phyloP scores from a whole-genome alignment of 2,329 filamentous ascomycete genomes.

The Colletotrichum sojae region DNA sequence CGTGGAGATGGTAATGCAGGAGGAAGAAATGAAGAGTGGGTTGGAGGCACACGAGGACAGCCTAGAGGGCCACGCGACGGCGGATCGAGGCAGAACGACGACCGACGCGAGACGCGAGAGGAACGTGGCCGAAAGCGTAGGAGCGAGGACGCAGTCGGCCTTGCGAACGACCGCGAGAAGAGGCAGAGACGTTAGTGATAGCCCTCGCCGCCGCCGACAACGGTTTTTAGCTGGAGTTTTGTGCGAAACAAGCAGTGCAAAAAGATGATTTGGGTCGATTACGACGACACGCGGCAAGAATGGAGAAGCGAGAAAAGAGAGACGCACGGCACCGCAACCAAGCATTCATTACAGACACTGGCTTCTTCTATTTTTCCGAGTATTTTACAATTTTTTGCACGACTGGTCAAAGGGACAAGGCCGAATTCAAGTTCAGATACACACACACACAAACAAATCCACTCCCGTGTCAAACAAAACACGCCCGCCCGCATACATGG shows the following conservation, averaged over 20 bases:
- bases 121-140: constrained; percentile 59
- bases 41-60: constrained; percentile 34
- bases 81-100: constrained; percentile 46
- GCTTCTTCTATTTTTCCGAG: constrained; percentile 19
- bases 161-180: constrained; percentile 66
- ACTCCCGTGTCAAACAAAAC: constrained; percentile 31
- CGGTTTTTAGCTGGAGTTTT: constrained; percentile 18
- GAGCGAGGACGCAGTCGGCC: constrained; percentile 63
- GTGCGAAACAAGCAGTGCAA: constrained; percentile 7
- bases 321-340: constrained; percentile 11
- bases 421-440: constrained; percentile 35
- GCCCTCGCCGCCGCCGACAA: background rate
- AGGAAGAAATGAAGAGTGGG: constrained; percentile 45
- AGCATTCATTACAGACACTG: constrained; percentile 32
- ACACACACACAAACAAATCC: constrained; percentile 30
- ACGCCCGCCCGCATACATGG: background rate
- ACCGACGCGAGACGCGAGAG: constrained; percentile 52
- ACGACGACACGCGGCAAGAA: constrained; percentile 31
- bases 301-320: constrained; percentile 20
- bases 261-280: constrained; percentile 22
- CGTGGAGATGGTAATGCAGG: constrained; percentile 44
- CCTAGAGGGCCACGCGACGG: constrained; percentile 49
- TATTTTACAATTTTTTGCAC: constrained; percentile 25
- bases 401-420: constrained; percentile 21
- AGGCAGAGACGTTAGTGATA: constrained; percentile 63